phyloP scores from a whole-genome alignment of 1,284 basidiomycete species.

The Psilocybe mexicana region DNA sequence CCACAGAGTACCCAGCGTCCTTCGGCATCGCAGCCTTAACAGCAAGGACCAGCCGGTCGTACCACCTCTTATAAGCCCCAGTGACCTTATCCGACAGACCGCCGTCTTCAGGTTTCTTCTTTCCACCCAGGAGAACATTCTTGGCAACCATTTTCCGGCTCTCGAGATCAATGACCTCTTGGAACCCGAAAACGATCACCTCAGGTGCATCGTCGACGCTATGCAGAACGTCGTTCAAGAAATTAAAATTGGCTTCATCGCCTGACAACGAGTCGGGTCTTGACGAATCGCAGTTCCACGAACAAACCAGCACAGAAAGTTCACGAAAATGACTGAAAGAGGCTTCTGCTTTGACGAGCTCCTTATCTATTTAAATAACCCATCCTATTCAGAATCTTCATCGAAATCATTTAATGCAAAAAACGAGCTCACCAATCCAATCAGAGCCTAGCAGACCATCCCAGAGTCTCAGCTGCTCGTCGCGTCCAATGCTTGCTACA shows the following conservation, averaged over 20 bases:
- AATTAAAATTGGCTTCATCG: constrained; percentile 63
- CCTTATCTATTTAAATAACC: constrained; percentile 53
- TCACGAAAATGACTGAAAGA: constrained; percentile 82
- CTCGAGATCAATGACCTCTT: constrained; percentile 95
- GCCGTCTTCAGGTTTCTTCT: constrained; percentile 65
- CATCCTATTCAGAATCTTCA: background rate
- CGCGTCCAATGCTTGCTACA: constrained; percentile 79
- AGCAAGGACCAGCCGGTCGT: constrained; percentile 76
- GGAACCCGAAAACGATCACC: constrained; percentile 92
- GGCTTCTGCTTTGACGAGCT: constrained; percentile 72
- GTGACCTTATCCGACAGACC: constrained; percentile 79
- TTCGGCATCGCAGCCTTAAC: constrained; percentile 71
- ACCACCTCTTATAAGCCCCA: constrained; percentile 85
- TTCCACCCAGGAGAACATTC: constrained; percentile 77
- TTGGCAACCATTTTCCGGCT: constrained; percentile 90
- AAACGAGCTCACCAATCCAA: constrained; percentile 73
- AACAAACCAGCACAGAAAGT: constrained; percentile 79
- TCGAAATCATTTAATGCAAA: constrained; percentile 9
- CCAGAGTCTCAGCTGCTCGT: constrained; percentile 81
- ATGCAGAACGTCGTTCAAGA: constrained; percentile 70
- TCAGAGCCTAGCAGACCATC: constrained; percentile 86
- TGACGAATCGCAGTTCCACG: constrained; percentile 94
- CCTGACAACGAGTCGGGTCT: constrained; percentile 75
- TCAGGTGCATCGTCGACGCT: constrained; percentile 81
- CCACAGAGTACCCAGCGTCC: constrained; percentile 71